Base-by-base conservation (phyloP, 768 basidiomycete species). In the Collybia sordida region DNA sequence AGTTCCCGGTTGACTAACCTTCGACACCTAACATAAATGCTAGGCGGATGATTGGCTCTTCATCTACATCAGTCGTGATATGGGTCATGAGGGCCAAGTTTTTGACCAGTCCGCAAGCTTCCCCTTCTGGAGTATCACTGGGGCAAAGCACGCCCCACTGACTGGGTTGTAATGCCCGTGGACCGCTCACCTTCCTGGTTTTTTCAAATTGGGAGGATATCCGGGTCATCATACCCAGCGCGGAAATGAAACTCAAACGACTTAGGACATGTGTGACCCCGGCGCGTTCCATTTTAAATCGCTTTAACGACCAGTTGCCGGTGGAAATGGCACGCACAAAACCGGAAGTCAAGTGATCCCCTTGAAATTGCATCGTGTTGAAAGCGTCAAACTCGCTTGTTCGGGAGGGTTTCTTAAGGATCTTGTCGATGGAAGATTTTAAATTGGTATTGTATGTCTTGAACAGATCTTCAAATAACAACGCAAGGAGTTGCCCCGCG, bases 131-230 rank as follows among this genome's bases (percentile, higher is more conserved):
- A 0, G 97, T 99, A 68, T 99, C 97, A 64, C 91, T 93, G 0
- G 97, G 93, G 71, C 97, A 99, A 17, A 98, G 75, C 75, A 99
- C 91, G 31, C 97, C 97, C 97, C 97, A 99, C 70, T 99, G 97
- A 78, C 88, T 92, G 4, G 97, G 96, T 64, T 99, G 97, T 52
- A 99, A 69, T 18, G 96, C 95, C 60, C 97, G 83, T 24, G 97
- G 97, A 36, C 97, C 97, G 57, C 93, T 96, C 52, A 99, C 97
- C 68, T 99, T 99, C 51, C 97, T 77, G 18, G 97, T 98, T 80
- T 99, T 99, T 70, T 99, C 97, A 64, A 99, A 99, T 70, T 99
- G 97, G 18, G 93, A 96, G 9, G 91, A 89, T 56, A 99, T 99
- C 19, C 97, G 87, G 7, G 97, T 99, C 97, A 99, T 99, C 97